phyloP scores from a whole-genome alignment of 805 yeast species.

The Wickerhamomyces canadensis region DNA sequence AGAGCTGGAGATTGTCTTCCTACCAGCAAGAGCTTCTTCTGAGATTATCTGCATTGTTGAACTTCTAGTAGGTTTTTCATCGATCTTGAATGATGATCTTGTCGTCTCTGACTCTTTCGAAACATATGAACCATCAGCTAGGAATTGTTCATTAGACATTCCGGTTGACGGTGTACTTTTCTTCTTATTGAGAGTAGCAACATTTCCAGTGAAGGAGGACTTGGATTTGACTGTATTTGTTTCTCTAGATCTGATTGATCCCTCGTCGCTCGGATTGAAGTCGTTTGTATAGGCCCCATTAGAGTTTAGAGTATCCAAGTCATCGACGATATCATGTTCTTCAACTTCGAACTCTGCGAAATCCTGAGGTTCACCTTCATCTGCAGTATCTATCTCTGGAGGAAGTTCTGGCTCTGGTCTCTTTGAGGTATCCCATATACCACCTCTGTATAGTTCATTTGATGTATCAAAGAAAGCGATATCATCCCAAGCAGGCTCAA shows the following conservation, averaged over 20 bases:
- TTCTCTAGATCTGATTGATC: conserved; percentile 12
- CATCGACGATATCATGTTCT: background rate
- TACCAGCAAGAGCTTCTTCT: conserved; percentile 26
- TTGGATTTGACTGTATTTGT: conserved; percentile 3
- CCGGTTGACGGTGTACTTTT: conserved; percentile 20
- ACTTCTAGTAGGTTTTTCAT: conserved; percentile 3
- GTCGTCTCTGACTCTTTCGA: conserved; percentile 5
- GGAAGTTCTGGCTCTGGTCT: conserved; percentile 15
- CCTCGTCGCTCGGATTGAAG: conserved; percentile 7
- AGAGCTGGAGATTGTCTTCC: conserved; percentile 38
- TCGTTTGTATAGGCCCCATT: conserved; percentile 4
- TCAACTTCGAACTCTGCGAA: conserved; percentile 1
- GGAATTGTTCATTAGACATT: conserved; percentile 24
- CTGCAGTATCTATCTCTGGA: no score
- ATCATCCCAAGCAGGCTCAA: conserved; percentile 87
- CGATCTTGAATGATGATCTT: background rate
- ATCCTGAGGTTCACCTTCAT: conserved; percentile 4
- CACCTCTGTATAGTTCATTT: conserved; percentile 79
- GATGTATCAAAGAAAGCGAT: conserved; percentile 60
- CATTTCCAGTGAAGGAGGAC: conserved; percentile 5
- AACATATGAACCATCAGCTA: conserved; percentile 25
- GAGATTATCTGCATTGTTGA: conserved; percentile 21
- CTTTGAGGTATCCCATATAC: conserved; percentile 69
- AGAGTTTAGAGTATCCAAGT: background rate
- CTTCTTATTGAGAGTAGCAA: conserved; percentile 4